Conservation (phyloP, 306 rosid genomes). For the Luffa aegyptiaca region DNA sequence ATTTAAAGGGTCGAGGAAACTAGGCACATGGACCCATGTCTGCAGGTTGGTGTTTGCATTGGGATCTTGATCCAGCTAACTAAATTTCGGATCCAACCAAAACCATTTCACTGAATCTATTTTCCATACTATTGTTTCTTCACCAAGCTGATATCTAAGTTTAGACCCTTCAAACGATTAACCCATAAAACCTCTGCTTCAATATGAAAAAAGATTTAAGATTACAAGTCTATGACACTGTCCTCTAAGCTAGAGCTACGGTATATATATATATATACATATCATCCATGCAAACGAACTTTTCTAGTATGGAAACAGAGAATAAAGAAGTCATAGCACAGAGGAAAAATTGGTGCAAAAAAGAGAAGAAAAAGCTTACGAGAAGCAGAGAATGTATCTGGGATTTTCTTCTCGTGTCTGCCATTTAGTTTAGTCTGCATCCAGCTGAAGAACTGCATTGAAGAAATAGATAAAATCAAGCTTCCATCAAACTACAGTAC, state of each 20-base stretch:
- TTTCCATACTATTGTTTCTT: neutral
- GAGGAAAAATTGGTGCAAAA: neutral
- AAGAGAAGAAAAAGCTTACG: conserved; percentile 39
- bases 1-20: neutral
- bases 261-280: too few species aligned
- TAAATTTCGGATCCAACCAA: conserved; percentile 11
- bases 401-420: conserved; percentile 50
- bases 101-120: neutral
- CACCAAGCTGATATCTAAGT: neutral
- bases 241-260: too few species aligned
- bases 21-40: conserved; percentile 5
- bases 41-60: conserved; percentile 4
- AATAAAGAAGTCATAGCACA: neutral
- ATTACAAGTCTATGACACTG: neutral
- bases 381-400: conserved; percentile 27
- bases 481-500: neutral
- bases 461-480: neutral
- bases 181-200: neutral
- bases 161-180: neutral
- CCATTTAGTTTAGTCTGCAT: conserved; percentile 77
- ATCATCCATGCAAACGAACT: neutral
- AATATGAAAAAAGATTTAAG: neutral
- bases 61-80: conserved; percentile 7
- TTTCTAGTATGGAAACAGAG: neutral
- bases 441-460: conserved; percentile 77